Evolutionary conservation across 129 eudicot genomes (phyloP).

Genomic region (Solidago caesia): DNA sequence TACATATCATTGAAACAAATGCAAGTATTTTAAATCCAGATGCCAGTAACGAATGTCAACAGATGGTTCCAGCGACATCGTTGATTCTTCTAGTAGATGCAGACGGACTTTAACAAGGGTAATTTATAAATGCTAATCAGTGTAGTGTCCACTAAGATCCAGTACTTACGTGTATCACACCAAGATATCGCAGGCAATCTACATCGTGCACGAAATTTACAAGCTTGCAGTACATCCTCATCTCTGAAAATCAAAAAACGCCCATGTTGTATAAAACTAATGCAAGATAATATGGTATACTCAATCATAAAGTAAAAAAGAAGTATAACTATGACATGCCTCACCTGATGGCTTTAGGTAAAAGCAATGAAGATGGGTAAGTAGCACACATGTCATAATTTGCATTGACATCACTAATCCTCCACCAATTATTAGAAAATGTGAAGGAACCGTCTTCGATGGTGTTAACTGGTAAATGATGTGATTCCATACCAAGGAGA

Average conservation of each 20-base stretch:
- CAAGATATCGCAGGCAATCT: slow-evolving; percentile 91
- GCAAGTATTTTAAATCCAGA: slow-evolving; percentile 14
- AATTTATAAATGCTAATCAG: not conserved
- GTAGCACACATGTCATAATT: slow-evolving; percentile 77
- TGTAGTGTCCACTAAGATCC: not conserved
- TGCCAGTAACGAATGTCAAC: slow-evolving; percentile 8
- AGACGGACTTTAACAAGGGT: not conserved
- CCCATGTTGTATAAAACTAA: not conserved
- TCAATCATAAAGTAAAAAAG: not conserved
- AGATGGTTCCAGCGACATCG: not conserved
- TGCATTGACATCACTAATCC: slow-evolving; percentile 75
- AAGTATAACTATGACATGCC: slow-evolving; percentile 6
- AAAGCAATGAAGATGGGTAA: slow-evolving; percentile 79
- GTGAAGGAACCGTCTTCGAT: slow-evolving; percentile 79
- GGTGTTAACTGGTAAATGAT: slow-evolving; percentile 39
- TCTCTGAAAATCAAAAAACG: slow-evolving; percentile 54
- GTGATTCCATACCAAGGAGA: slow-evolving; percentile 74
- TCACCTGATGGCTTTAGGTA: slow-evolving; percentile 85
- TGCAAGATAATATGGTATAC: not conserved
- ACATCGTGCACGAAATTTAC: slow-evolving; percentile 90
- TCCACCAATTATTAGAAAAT: slow-evolving; percentile 74
- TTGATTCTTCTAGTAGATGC: not conserved
- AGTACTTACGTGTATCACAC: slow-evolving; percentile 69
- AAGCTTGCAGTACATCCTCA: slow-evolving; percentile 87
- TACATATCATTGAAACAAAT: slow-evolving; percentile 29